Evolutionary conservation across 2,329 filamentous ascomycete genomes (phyloP).

Genomic region (Colletotrichum theobromicola): DNA sequence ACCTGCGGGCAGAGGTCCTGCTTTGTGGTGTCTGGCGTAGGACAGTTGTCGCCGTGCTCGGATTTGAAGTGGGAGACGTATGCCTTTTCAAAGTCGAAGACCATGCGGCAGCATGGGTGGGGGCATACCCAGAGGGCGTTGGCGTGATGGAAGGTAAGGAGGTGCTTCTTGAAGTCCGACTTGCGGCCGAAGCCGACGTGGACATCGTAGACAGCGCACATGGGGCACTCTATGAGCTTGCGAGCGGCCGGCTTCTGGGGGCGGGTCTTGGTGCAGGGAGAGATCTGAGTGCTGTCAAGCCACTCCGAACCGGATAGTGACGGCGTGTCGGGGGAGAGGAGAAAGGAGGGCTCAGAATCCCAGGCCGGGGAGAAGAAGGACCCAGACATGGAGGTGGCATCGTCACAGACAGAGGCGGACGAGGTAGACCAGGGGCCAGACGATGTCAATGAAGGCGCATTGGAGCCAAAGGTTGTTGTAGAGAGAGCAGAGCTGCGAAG

Average conservation of each 20-base stretch:
- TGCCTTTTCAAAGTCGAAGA: constrained; percentile 49
- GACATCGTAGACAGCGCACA: constrained; percentile 51
- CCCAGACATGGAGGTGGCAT: constrained; percentile 41
- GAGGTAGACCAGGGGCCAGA: constrained; percentile 42
- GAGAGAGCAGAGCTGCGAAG: constrained; percentile 39
- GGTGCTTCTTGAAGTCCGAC: constrained; percentile 54
- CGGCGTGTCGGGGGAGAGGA: constrained; percentile 37
- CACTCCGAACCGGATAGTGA: constrained; percentile 11
- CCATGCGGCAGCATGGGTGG: constrained; percentile 44
- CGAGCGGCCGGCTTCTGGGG: neutral
- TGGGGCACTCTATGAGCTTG: constrained; percentile 42
- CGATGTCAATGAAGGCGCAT: constrained; percentile 39
- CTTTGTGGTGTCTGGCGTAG: constrained; percentile 42
- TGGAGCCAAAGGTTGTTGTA: constrained; percentile 46
- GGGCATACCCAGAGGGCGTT: constrained; percentile 49
- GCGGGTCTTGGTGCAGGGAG: constrained; percentile 41
- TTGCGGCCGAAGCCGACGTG: constrained; percentile 51
- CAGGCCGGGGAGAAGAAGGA: constrained; percentile 29
- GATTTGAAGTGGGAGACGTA: constrained; percentile 50
- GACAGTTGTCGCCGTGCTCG: constrained; percentile 35
- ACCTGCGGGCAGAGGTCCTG: constrained; percentile 47
- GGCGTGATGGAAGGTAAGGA: constrained; percentile 52
- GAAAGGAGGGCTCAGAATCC: constrained; percentile 39
- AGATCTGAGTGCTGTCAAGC: neutral
- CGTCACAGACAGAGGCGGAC: constrained; percentile 42